A percentile compares a stretch with the other conserved stretches of the same genome.
phyloP scores from a whole-genome alignment of 352 stramenopile genomes.

The Phytophthora litchii region DNA sequence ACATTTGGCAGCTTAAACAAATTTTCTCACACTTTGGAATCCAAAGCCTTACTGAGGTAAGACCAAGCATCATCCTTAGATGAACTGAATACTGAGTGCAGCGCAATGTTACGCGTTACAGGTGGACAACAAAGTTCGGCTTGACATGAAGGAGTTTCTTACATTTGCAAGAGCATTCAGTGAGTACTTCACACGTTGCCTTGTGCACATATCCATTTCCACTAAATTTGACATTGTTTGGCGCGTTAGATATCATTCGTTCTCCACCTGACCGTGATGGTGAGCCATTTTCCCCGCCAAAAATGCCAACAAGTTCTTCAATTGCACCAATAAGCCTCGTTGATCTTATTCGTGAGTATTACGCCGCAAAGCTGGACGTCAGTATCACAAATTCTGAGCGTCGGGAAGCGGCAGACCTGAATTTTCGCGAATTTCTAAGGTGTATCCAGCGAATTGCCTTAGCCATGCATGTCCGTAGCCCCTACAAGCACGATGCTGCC shows the following conservation, averaged over 20 bases:
- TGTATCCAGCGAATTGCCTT: conserved; percentile 72
- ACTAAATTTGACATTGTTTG: conserved; percentile 10
- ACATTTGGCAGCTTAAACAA: conserved; percentile 78
- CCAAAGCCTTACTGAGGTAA: conserved; percentile 64
- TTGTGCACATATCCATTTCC: background rate
- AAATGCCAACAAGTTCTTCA: conserved; percentile 27
- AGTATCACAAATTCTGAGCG: conserved; percentile 59
- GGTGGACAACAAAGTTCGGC: conserved; percentile 53
- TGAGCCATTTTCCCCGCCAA: conserved; percentile 49
- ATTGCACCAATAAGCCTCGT: conserved; percentile 65
- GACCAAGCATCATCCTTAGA: background rate
- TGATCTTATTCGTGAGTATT: conserved; percentile 75
- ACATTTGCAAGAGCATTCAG: conserved; percentile 71
- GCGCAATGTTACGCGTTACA: conserved; percentile 10
- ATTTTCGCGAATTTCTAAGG: conserved; percentile 75
- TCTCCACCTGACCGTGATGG: conserved; percentile 53
- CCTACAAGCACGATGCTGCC: conserved; percentile 10
- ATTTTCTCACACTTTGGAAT: conserved; percentile 78
- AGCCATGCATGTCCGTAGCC: conserved; percentile 59
- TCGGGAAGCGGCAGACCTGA: conserved; percentile 60
- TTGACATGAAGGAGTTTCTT: conserved; percentile 75
- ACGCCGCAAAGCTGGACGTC: conserved; percentile 75
- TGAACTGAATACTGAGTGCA: background rate
- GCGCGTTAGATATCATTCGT: conserved; percentile 50
- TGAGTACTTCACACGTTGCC: conserved; percentile 28